Percentiles rank a stretch among this genome's conserved stretches.
Conservation (phyloP, 345 rosid genomes). For the Populus nigra region DNA sequence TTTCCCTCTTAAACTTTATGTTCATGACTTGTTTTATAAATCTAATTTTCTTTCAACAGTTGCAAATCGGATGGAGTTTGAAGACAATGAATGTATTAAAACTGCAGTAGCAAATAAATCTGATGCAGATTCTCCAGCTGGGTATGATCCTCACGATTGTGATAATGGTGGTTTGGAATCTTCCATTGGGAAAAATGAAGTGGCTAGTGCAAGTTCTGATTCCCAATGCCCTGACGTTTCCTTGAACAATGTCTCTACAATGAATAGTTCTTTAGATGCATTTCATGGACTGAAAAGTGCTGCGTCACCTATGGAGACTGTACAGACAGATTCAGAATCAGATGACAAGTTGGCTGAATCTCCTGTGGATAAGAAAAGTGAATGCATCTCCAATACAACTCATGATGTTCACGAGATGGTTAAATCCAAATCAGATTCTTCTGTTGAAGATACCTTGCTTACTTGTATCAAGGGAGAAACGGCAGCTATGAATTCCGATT, state of each 20-base stretch:
- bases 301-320: conserved; percentile 11
- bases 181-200: conserved; percentile 22
- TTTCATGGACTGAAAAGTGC: conserved; percentile 20
- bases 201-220: conserved; percentile 26
- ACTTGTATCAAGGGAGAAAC: conserved; percentile 15
- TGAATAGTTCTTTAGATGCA: conserved; percentile 25
- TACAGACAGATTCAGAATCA: conserved; percentile 15
- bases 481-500: not conserved
- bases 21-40: not conserved
- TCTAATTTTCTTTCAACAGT: conserved; percentile 19
- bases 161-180: conserved; percentile 24
- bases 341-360: conserved; percentile 22
- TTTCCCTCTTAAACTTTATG: not conserved
- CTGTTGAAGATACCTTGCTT: conserved; percentile 15
- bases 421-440: conserved; percentile 11
- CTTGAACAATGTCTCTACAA: conserved; percentile 16
- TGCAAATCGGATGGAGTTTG: conserved; percentile 10
- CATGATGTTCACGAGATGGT: conserved; percentile 7
- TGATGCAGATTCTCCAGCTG: conserved; percentile 33
- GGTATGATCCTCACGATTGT: conserved; percentile 24
- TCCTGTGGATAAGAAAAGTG: conserved; percentile 8
- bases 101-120: conserved; percentile 31
- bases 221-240: conserved; percentile 25
- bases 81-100: conserved; percentile 6
- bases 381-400: not conserved